These are phyloP conservation scores for Heliamphora exappendiculata DNA, from an alignment of 148 eudicot genomes.

Conservation along the genomic window DNA sequence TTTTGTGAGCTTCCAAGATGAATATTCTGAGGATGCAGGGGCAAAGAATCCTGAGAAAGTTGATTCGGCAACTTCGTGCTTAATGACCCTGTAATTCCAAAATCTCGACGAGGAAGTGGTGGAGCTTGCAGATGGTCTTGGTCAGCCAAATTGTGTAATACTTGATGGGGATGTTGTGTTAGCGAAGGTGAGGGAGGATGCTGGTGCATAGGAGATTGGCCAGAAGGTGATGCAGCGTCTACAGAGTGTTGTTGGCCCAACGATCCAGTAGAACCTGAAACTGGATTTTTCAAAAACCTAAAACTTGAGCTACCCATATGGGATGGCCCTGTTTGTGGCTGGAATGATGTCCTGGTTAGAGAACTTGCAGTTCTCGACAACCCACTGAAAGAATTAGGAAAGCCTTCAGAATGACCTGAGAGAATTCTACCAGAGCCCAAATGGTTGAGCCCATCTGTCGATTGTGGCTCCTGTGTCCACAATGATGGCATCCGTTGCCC, in stretches of 20 bases:
- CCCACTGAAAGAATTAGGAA: constrained; percentile 21
- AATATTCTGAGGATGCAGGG: constrained; percentile 22
- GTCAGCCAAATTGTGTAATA: constrained; percentile 26
- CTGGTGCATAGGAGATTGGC: constrained; percentile 31
- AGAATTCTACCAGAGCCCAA: too few species aligned
- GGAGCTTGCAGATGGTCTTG: constrained; percentile 34
- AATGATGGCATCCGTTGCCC: constrained; percentile 34
- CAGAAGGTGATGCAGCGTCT: constrained; percentile 27
- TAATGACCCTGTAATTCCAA: constrained; percentile 23
- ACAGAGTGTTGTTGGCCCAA: constrained; percentile 29
- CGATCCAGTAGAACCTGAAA: constrained; percentile 33
- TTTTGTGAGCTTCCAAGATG: constrained; percentile 30
- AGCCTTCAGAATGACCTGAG: constrained; percentile 24
- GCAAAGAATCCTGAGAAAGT: constrained; percentile 27
- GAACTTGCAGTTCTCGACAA: constrained; percentile 15
- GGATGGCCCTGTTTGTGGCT: constrained; percentile 31
- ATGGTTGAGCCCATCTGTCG: constrained; percentile 22
- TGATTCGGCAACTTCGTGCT: constrained; percentile 29
- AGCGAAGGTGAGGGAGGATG: constrained; percentile 39
- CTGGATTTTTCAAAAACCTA: constrained; percentile 14
- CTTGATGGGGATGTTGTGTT: constrained; percentile 36
- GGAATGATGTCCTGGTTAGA: constrained; percentile 30
- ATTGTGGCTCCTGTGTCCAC: constrained; percentile 41
- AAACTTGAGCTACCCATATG: constrained; percentile 21
- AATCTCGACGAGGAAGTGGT: constrained; percentile 33